Evolutionary conservation across 2,329 filamentous ascomycete genomes (phyloP).

Genomic region (Xylaria sp.): DNA sequence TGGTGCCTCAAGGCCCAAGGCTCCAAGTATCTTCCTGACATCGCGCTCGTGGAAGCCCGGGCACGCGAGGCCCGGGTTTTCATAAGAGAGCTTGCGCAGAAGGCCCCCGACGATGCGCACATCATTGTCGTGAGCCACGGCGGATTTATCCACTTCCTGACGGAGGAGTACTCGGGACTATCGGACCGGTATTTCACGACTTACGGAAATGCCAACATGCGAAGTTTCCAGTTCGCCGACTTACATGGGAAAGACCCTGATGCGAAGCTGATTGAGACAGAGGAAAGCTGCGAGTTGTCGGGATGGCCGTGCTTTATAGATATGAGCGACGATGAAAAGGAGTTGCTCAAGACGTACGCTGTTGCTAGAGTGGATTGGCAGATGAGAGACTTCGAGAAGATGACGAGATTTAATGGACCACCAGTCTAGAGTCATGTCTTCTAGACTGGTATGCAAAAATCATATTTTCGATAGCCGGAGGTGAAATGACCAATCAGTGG

Average conservation of each 20-base stretch:
- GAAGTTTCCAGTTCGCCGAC: constrained; percentile 73
- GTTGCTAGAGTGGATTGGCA: constrained; percentile 26
- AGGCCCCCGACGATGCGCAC: constrained; percentile 62
- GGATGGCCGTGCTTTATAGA: constrained; percentile 7
- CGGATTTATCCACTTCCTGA: constrained; percentile 83
- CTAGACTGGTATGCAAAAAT: neutral
- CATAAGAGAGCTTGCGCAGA: constrained; percentile 59
- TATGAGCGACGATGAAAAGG: constrained; percentile 23
- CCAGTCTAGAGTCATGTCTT: constrained; percentile 1
- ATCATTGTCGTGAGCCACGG: constrained; percentile 84
- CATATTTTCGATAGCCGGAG: neutral
- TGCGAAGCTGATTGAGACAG: constrained; percentile 52
- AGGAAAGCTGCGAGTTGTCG: constrained; percentile 15
- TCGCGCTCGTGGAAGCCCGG: constrained; percentile 66
- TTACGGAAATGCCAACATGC: constrained; percentile 77
- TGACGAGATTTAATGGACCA: neutral
- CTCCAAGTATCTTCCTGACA: constrained; percentile 57
- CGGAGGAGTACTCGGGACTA: constrained; percentile 78
- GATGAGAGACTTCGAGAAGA: constrained; percentile 22
- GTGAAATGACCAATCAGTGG: too few species aligned
- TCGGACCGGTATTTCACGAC: constrained; percentile 61
- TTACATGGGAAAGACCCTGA: constrained; percentile 57
- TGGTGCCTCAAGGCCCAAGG: constrained; percentile 74
- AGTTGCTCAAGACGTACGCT: constrained; percentile 15
- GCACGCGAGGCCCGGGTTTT: constrained; percentile 65